A percentile compares a stretch with the other conserved stretches of the same genome.
These are phyloP conservation scores for Guyanaporus albipodus DNA, from an alignment of 768 basidiomycete species.

Conservation along the genomic window DNA sequence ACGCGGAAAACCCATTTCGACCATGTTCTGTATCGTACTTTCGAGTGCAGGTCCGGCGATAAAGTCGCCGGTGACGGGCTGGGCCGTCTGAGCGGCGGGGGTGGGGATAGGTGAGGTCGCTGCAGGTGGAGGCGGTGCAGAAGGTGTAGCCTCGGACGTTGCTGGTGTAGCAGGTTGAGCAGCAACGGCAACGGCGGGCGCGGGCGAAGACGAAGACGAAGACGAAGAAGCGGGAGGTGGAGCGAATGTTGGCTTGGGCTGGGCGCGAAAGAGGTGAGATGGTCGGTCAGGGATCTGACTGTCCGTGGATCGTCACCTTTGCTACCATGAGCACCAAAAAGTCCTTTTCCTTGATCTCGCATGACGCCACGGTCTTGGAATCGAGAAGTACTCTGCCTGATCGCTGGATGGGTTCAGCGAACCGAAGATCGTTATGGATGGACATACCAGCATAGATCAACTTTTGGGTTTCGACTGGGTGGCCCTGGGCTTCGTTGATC, in stretches of 20 bases:
- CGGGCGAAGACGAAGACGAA: conserved; percentile 11
- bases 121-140: conserved; percentile 32
- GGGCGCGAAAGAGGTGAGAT: conserved; percentile 5
- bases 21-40: conserved; percentile 73
- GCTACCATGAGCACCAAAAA: conserved; percentile 99
- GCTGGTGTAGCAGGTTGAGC: conserved; percentile 25
- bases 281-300: neutral
- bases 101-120: conserved; percentile 24
- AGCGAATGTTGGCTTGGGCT: conserved; percentile 54
- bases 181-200: conserved; percentile 13
- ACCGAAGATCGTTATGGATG: conserved; percentile 7
- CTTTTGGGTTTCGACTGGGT: conserved; percentile 76
- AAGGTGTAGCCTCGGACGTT: conserved; percentile 30
- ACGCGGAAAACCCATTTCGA: conserved; percentile 90
- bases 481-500: conserved; percentile 73
- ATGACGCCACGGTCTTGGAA: conserved; percentile 81
- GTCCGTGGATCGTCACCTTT: conserved; percentile 54
- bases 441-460: conserved; percentile 86
- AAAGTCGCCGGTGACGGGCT: conserved; percentile 53
- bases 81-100: conserved; percentile 27
- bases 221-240: conserved; percentile 24
- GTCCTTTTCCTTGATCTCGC: conserved; percentile 96
- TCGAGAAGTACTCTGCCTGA: conserved; percentile 90
- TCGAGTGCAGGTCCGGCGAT: conserved; percentile 76
- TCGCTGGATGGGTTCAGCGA: conserved; percentile 2